These are phyloP conservation scores for Barnettozyma botsteinii DNA, from an alignment of 805 yeast species.

Conservation along the genomic window DNA sequence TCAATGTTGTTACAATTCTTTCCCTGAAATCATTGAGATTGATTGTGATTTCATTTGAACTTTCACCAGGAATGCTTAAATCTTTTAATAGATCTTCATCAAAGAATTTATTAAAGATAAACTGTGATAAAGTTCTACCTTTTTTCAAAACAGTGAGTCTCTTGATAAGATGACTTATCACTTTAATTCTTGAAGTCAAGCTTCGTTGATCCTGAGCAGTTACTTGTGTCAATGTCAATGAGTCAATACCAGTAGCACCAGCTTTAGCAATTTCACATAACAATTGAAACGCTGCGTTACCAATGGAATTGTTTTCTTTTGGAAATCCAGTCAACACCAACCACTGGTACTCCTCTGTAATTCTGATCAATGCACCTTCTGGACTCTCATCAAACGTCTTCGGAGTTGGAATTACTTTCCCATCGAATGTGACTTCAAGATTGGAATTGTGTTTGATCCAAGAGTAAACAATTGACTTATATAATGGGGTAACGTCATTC, in stretches of 20 bases:
- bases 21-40: constrained; percentile 27
- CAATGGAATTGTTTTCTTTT: constrained; percentile 45
- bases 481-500: constrained; percentile 25
- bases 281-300: constrained; percentile 49
- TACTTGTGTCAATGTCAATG: constrained; percentile 47
- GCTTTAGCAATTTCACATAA: constrained; percentile 55
- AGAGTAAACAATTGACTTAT: constrained; percentile 30
- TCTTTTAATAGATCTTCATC: constrained; percentile 19
- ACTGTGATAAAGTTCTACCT: constrained; percentile 48
- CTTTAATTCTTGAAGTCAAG: constrained; percentile 54
- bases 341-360: constrained; percentile 55
- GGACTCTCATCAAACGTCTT: constrained; percentile 3
- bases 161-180: constrained; percentile 45
- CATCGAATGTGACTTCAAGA: constrained; percentile 8
- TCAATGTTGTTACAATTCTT: constrained; percentile 42
- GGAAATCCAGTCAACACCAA: constrained; percentile 50
- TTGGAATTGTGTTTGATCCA: constrained; percentile 30
- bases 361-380: constrained; percentile 25
- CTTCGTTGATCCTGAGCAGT: constrained; percentile 72
- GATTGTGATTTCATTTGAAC: constrained; percentile 23
- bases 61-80: constrained; percentile 10
- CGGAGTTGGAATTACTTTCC: constrained; percentile 4
- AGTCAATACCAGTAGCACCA: constrained; percentile 51
- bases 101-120: constrained; percentile 44
- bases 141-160: constrained; percentile 34